Evolutionary conservation across 176 grass and related monocot species (phyloP).

Genomic region (Triticum urartu): DNA sequence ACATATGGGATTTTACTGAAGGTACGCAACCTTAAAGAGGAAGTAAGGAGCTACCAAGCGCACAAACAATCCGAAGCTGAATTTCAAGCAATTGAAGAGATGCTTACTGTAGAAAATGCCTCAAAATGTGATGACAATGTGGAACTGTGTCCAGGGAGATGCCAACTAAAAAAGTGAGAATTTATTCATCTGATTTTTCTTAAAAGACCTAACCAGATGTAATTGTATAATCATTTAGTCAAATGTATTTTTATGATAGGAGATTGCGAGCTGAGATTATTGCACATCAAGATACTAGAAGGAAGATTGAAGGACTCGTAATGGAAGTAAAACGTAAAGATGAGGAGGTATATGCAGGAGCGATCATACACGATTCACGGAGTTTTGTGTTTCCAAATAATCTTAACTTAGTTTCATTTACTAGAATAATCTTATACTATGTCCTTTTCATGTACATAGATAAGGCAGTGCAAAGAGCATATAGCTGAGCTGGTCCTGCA

Average conservation of each 20-base stretch:
- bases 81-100: slow-evolving; percentile 41
- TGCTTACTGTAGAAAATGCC: slow-evolving; percentile 40
- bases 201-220: neutral
- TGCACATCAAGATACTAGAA: slow-evolving; percentile 66
- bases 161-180: slow-evolving; percentile 42
- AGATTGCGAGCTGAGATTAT: slow-evolving; percentile 37
- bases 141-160: slow-evolving; percentile 28
- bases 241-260: slow-evolving; percentile 22
- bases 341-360: slow-evolving; percentile 56
- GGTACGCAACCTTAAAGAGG: slow-evolving; percentile 78
- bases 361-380: neutral
- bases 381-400: slow-evolving; percentile 24
- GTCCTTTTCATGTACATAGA: slow-evolving; percentile 40
- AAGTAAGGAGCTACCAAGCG: slow-evolving; percentile 69
- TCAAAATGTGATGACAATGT: slow-evolving; percentile 35
- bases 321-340: slow-evolving; percentile 58
- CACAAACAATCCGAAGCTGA: slow-evolving; percentile 48
- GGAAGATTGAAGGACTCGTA: slow-evolving; percentile 53
- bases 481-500: slow-evolving; percentile 75
- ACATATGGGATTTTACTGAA: slow-evolving; percentile 22
- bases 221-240: slow-evolving; percentile 8
- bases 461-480: slow-evolving; percentile 71
- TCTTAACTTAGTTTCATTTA: slow-evolving; percentile 25
- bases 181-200: slow-evolving; percentile 17
- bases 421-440: slow-evolving; percentile 23